phyloP scores from a whole-genome alignment of 106 monocot genomes.

The Alisma plantagoaquatica region DNA sequence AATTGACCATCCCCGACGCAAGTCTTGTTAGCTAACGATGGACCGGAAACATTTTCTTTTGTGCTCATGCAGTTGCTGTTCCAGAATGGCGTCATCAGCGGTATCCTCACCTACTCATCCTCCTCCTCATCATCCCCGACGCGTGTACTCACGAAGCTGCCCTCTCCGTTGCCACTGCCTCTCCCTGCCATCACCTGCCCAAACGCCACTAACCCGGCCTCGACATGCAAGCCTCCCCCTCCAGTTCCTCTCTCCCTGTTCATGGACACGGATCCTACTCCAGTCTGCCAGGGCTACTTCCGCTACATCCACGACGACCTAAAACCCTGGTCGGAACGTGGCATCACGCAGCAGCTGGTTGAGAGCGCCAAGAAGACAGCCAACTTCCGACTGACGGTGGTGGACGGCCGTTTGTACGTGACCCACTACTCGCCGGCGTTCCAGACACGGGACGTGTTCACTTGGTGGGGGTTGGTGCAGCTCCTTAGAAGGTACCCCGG shows the following conservation, averaged over 20 bases:
- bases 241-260: neutral
- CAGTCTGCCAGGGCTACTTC: slow-evolving; percentile 34
- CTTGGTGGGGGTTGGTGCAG: slow-evolving; percentile 46
- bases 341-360: slow-evolving; percentile 25
- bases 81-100: too few species aligned
- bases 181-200: neutral
- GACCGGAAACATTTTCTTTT: too few species aligned
- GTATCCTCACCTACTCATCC: too few species aligned
- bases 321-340: slow-evolving; percentile 21
- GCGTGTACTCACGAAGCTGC: too few species aligned
- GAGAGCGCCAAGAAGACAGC: slow-evolving; percentile 8
- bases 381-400: slow-evolving; percentile 24
- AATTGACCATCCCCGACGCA: too few species aligned
- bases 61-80: too few species aligned
- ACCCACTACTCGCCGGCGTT: slow-evolving; percentile 15
- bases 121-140: too few species aligned
- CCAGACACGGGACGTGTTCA: slow-evolving; percentile 36
- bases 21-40: too few species aligned
- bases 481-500: slow-evolving; percentile 27
- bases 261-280: neutral
- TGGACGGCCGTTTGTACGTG: slow-evolving; percentile 23
- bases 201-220: neutral
- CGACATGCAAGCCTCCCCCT: neutral
- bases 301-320: slow-evolving; percentile 48
- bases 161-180: too few species aligned